Evolutionary conservation across 2,329 filamentous ascomycete species (phyloP), one percentile per base, ranked within the genome.

Genomic region (Taxawa tesnikishii): DNA sequence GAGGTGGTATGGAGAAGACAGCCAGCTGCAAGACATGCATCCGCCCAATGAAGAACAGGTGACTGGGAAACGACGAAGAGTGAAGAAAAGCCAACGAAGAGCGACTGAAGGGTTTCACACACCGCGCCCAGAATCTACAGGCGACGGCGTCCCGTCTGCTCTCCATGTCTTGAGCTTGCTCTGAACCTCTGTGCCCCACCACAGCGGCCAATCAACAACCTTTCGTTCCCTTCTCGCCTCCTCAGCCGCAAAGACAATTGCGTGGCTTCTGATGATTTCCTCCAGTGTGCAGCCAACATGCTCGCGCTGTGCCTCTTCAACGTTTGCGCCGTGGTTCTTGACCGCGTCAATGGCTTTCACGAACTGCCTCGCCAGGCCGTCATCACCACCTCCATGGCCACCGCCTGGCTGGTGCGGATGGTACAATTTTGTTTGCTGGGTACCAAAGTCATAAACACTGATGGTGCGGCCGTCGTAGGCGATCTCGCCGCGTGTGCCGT

Each of bases 181-280:
- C 25, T 59, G 59, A 16, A 78, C 63, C 41, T 73, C 63, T 37
- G 56, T 51, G 18, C 59, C 56, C 84, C 84, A 94, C 83, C 84
- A 94, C 28, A 67, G 56, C 26, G 60, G 58, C 76, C 83, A 94
- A 43, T 79, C 68, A 4, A 96, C 59, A 6, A 90, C 76, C 50
- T 69, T 75, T 48, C 70, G 73, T 31, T 68, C 66, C 30, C 62
- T 65, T 47, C 88, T 71, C 4, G 88, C 84, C 46, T 93, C 81
- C 58, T 96, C 90, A 0, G 88, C 90, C 15, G 84, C 87, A 62
- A 94, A 98, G 0, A 94, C 88, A 58, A 90, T 72, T 2, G 82
- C 87, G 59, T 96, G 90, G 48, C 84, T 93, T 29, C 80, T 68
- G n/a, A 96, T 68, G 2, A 80, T 74, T 49, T 96, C 90, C 35